Evolutionary conservation across 495 filamentous ascomycete genomes (phyloP).

Genomic region (Xylaria flabelliformis): DNA sequence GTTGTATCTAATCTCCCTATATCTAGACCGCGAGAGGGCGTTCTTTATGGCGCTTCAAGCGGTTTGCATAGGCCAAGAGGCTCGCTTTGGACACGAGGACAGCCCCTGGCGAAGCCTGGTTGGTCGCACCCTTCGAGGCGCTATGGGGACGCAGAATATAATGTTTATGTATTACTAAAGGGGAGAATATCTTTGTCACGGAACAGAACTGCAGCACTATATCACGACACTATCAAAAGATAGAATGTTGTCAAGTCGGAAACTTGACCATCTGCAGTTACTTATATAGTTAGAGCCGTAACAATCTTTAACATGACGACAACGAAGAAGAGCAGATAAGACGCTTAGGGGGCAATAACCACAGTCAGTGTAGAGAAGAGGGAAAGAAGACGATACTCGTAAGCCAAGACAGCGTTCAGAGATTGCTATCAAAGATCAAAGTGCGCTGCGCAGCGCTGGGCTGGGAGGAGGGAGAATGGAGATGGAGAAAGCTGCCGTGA

Average conservation of each 20-base stretch:
- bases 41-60: background rate
- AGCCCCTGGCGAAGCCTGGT: background rate
- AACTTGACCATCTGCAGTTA: too few relatives aligned
- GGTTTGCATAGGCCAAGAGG: background rate
- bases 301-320: too few relatives aligned
- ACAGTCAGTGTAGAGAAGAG: background rate
- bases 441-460: background rate
- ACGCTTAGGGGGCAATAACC: background rate
- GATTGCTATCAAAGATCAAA: background rate
- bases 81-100: background rate
- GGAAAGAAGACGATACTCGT: constrained; percentile 17
- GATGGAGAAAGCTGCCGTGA: background rate
- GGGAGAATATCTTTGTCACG: too few relatives aligned
- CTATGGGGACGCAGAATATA: background rate
- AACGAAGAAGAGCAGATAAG: too few relatives aligned
- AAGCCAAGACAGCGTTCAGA: too few relatives aligned
- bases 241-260: too few relatives aligned
- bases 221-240: too few relatives aligned
- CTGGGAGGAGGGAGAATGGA: background rate
- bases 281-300: too few relatives aligned
- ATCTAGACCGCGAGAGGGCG: background rate
- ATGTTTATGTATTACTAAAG: background rate
- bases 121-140: background rate
- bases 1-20: background rate
- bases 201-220: too few relatives aligned